Conservation (phyloP, 495 filamentous ascomycete genomes). For the Penicillium turbatum region DNA sequence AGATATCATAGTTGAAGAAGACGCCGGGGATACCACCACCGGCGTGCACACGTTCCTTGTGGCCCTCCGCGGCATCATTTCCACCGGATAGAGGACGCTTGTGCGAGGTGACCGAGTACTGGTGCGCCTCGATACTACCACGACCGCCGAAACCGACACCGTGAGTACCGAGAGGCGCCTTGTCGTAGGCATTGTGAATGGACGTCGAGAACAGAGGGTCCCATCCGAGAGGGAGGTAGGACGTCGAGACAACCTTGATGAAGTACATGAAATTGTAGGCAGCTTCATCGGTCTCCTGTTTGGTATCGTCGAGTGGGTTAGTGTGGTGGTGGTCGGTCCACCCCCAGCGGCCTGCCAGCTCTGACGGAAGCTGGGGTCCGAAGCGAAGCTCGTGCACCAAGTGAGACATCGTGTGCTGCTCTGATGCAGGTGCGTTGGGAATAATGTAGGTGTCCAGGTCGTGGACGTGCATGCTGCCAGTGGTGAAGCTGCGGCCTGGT, state of each 20-base stretch:
- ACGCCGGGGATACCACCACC: conserved; percentile 91
- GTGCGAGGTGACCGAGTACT: conserved; percentile 95
- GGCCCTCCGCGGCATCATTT: conserved; percentile 74
- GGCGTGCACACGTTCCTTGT: conserved; percentile 85
- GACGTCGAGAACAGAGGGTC: conserved; percentile 45
- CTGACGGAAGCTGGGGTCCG: conserved; percentile 82
- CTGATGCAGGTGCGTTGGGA: conserved; percentile 42
- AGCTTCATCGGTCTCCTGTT: conserved; percentile 72
- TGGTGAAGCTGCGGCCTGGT: conserved; percentile 88
- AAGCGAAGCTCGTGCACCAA: conserved; percentile 88
- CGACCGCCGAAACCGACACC: conserved; percentile 52
- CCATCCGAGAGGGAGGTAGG: conserved; percentile 89
- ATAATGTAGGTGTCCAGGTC: conserved; percentile 92
- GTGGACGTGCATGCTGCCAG: conserved; percentile 94
- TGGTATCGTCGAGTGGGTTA: conserved; percentile 84
- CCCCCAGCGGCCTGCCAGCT: conserved; percentile 59
- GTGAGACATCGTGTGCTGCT: conserved; percentile 83
- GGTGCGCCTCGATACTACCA: conserved; percentile 92
- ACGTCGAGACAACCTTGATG: conserved; percentile 94
- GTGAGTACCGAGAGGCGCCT: conserved; percentile 59
- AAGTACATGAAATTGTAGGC: conserved; percentile 99
- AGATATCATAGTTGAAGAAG: conserved; percentile 99
- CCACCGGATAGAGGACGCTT: conserved; percentile 81
- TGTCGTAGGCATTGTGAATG: conserved; percentile 48
- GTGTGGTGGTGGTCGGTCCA: conserved; percentile 90